Base-by-base conservation (phyloP, 768 basidiomycete species). In the Imleria badia region DNA sequence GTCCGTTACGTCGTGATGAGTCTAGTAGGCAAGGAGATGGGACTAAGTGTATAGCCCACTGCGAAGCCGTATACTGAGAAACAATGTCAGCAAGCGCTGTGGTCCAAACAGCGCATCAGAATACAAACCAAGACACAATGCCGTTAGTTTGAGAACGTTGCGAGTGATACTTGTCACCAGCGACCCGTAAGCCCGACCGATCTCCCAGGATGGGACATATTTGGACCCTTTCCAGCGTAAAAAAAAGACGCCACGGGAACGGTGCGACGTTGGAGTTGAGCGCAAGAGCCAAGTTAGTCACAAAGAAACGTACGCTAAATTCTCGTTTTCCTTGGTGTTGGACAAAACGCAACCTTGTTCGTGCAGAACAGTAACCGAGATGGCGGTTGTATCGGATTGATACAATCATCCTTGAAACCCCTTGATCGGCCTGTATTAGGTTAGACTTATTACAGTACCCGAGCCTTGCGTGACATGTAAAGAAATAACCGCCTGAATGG, bases 131-230 rank as follows among this genome's bases (percentile, higher is more conserved):
- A 15, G 23, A 31, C 19, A 33, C 35, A 31, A 59, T 59, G 63
- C 63, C 60, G 63, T 53, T 20, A 22, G 19, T 8, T 39, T 20
- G 41, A 30, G 29, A n/a, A 5, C 44, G 19, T 33, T 33, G 34
- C 22, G 40, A 36, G 43, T 40, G 38, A 22, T 29, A 30, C 42
- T 30, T 50, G 45, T 51, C 41, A 40, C 5, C 41, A 31, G 31
- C 26, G 6, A 39, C 35, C 3, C 50, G 36, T 30, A 61, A 39
- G 47, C 22, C 30, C 41, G 41, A 22, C 23, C 39, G 38, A 35
- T 33, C 23, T 40, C n/a, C 13, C 19, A 35, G 34, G 10, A n/a
- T 20, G 45, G 45, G 36, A 23, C 41, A 54, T 40, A 31, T 50
- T 23, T 41, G 51, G 19, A 35, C 40, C 41, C 60, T 15, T 47